Percentiles rank a stretch among this genome's conserved stretches.
phyloP scores from a whole-genome alignment of 2,329 filamentous ascomycete species.

The Teratosphaeria zuluensis region DNA sequence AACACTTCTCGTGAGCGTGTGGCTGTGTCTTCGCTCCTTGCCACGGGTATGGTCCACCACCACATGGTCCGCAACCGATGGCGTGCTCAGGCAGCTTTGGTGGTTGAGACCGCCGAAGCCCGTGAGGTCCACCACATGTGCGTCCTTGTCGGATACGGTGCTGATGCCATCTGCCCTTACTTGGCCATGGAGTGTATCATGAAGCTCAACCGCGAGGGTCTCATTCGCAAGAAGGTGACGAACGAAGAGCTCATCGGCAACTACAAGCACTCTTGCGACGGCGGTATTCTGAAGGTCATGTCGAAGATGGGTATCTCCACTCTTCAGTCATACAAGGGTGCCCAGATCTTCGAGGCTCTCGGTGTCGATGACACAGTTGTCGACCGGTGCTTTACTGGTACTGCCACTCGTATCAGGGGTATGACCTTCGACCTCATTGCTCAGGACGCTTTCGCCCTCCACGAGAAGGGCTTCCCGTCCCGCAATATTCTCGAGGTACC shows the following conservation, averaged over 20 bases:
- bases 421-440: slow-evolving; percentile 90
- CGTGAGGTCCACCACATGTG: slow-evolving; percentile 98
- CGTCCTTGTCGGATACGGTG: slow-evolving; percentile 91
- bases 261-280: slow-evolving; percentile 94
- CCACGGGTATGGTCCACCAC: slow-evolving; percentile 89
- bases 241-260: slow-evolving; percentile 81
- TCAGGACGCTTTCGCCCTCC: slow-evolving; percentile 87
- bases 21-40: slow-evolving; percentile 74
- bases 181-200: slow-evolving; percentile 92
- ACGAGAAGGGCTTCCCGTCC: slow-evolving; percentile 84
- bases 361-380: slow-evolving; percentile 88
- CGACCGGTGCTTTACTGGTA: slow-evolving; percentile 89
- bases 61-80: slow-evolving; percentile 93
- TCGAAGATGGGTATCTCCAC: slow-evolving; percentile 99
- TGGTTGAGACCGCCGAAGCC: slow-evolving; percentile 88
- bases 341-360: slow-evolving; percentile 93
- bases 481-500: slow-evolving; percentile 65
- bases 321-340: slow-evolving; percentile 90
- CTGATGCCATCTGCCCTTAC: slow-evolving; percentile 89
- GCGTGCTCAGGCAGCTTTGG: slow-evolving; percentile 76
- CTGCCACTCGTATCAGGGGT: slow-evolving; percentile 87
- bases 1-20: slow-evolving; percentile 75
- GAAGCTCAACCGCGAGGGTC: slow-evolving; percentile 87
- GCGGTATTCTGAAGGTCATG: slow-evolving; percentile 97
- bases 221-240: slow-evolving; percentile 81